Percentiles rank a stretch among this genome's conserved stretches.
These are phyloP conservation scores for Euphorbia lathyris DNA, from an alignment of 345 rosid genomes.

Conservation along the genomic window DNA sequence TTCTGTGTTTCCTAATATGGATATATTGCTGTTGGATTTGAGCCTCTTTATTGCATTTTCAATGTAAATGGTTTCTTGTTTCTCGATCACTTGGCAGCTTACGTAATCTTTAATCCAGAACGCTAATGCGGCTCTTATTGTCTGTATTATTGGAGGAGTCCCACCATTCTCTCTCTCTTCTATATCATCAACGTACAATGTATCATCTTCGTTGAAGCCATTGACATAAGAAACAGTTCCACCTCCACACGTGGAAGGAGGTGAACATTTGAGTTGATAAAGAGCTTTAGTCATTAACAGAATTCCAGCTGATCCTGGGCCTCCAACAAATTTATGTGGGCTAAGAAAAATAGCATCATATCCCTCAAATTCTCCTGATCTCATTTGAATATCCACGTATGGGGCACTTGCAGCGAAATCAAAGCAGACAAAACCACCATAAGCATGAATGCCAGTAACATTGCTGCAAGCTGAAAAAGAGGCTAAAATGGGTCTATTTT, in stretches of 20 bases:
- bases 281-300: constrained; percentile 49
- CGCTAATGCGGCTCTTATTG: constrained; percentile 47
- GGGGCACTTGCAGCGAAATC: constrained; percentile 60
- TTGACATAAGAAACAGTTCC: constrained; percentile 61
- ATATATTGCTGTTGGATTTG: constrained; percentile 36
- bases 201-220: constrained; percentile 47
- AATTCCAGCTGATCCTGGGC: constrained; percentile 60
- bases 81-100: constrained; percentile 29
- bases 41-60: constrained; percentile 42
- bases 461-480: constrained; percentile 69
- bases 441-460: constrained; percentile 48
- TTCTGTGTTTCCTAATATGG: constrained; percentile 41
- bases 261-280: constrained; percentile 37
- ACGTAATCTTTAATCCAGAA: constrained; percentile 61
- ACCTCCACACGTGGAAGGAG: constrained; percentile 67
- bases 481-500: constrained; percentile 46
- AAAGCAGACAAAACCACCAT: constrained; percentile 54
- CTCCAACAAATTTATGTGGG: constrained; percentile 61
- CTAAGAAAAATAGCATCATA: constrained; percentile 56
- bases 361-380: constrained; percentile 44
- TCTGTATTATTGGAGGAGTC: constrained; percentile 60
- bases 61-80: constrained; percentile 35
- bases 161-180: constrained; percentile 60
- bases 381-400: constrained; percentile 52
- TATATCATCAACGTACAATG: constrained; percentile 41